Conservation (phyloP, 1,139 yeast species). For the Kodamaea suecica region DNA sequence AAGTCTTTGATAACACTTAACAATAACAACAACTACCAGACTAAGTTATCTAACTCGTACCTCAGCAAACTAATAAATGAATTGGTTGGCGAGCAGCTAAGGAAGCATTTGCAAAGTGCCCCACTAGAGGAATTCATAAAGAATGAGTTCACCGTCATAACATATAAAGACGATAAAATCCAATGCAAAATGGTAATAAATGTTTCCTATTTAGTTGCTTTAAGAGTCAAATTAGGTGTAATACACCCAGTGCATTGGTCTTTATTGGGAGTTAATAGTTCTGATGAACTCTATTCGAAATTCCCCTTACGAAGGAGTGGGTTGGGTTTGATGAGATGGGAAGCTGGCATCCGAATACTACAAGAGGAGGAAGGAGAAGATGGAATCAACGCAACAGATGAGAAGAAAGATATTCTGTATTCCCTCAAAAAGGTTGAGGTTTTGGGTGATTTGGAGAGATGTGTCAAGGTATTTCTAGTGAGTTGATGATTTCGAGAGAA, state of each 20-base stretch:
- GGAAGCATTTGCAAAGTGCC: conserved; percentile 4
- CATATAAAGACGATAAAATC: conserved; percentile 8
- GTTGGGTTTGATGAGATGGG: conserved; percentile 10
- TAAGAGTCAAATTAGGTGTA: conserved; percentile 5
- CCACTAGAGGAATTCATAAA: conserved; percentile 10
- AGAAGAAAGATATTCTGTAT: conserved; percentile 13
- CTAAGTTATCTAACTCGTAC: conserved; percentile 16
- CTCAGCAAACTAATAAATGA: conserved; percentile 14
- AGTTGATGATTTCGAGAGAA: conserved; percentile 2
- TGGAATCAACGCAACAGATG: conserved; percentile 8
- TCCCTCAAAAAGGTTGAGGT: conserved; percentile 9
- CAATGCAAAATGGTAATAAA: conserved; percentile 10
- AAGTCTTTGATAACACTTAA: conserved; percentile 17
- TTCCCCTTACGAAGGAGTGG: conserved; percentile 5
- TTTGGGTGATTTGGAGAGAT: conserved; percentile 12
- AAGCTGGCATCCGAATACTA: conserved; percentile 11
- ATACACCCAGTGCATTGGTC: conserved; percentile 6
- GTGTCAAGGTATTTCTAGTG: conserved; percentile 13
- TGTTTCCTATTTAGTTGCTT: conserved; percentile 6
- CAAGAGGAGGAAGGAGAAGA: conserved; percentile 15
- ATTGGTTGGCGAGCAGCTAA: conserved; percentile 9
- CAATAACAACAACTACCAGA: conserved; percentile 15
- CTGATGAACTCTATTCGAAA: conserved; percentile 6
- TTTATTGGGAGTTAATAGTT: conserved; percentile 7
- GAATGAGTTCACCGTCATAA: conserved; percentile 4